Percentiles rank a stretch among this genome's conserved stretches.
These are phyloP conservation scores for Penicillium freii DNA, from an alignment of 2,329 filamentous ascomycete genomes.

Conservation along the genomic window DNA sequence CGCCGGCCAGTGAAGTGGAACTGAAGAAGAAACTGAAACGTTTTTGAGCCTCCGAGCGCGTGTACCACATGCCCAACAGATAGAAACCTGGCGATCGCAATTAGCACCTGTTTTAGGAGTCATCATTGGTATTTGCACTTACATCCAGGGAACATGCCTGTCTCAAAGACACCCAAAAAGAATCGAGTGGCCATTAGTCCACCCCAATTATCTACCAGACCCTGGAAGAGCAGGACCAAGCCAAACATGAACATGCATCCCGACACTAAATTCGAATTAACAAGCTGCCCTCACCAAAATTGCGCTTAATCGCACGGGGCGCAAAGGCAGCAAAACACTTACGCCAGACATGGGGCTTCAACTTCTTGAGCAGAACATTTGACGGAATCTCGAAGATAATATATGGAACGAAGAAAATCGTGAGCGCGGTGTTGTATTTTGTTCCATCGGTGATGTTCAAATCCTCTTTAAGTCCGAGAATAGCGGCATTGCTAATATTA, in stretches of 20 bases:
- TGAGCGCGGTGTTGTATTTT: slow-evolving; percentile 72
- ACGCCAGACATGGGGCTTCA: slow-evolving; percentile 67
- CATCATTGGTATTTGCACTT: slow-evolving; percentile 33
- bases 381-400: slow-evolving; percentile 64
- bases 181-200: slow-evolving; percentile 78
- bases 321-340: slow-evolving; percentile 20
- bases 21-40: slow-evolving; percentile 93
- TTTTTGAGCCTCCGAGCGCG: slow-evolving; percentile 80
- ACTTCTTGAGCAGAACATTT: slow-evolving; percentile 68
- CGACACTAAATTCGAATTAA: slow-evolving; percentile 49
- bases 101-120: not conserved
- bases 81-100: slow-evolving; percentile 47
- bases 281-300: not conserved
- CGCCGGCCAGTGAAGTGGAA: slow-evolving; percentile 61
- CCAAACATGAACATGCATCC: slow-evolving; percentile 84
- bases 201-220: slow-evolving; percentile 72
- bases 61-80: slow-evolving; percentile 80
- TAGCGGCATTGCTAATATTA: slow-evolving; percentile 74
- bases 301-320: not conserved
- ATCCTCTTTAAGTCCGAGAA: slow-evolving; percentile 64
- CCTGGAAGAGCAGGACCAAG: slow-evolving; percentile 71
- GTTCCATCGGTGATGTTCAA: slow-evolving; percentile 53
- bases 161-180: slow-evolving; percentile 76
- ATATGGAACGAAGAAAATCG: slow-evolving; percentile 81
- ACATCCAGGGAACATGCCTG: slow-evolving; percentile 69